Evolutionary conservation across 306 rosid species (phyloP).

Genomic region (Ochetophila trinervis): DNA sequence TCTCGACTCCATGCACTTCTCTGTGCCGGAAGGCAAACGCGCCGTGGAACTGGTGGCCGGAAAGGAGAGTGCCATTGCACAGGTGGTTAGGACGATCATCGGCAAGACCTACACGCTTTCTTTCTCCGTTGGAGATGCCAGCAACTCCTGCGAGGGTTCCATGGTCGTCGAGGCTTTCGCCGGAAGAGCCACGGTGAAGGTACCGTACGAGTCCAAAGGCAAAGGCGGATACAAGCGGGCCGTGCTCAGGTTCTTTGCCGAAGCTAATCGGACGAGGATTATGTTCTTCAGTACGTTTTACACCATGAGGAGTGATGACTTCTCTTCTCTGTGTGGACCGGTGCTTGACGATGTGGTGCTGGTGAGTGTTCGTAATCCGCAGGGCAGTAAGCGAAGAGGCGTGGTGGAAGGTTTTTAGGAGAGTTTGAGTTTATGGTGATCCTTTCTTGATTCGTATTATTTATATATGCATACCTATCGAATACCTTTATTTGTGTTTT

Average conservation of each 20-base stretch:
- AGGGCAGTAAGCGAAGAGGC: not conserved
- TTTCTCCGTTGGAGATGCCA: constrained; percentile 81
- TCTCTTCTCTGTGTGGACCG: constrained; percentile 93
- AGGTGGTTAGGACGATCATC: constrained; percentile 67
- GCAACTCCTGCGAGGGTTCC: constrained; percentile 86
- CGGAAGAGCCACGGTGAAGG: constrained; percentile 61
- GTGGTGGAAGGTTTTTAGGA: not conserved
- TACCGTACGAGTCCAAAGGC: constrained; percentile 85
- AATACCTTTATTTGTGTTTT: too few relatives aligned
- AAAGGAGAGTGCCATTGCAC: constrained; percentile 95
- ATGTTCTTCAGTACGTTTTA: constrained; percentile 86
- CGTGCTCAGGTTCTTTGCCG: constrained; percentile 64
- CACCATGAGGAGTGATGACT: constrained; percentile 88
- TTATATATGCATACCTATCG: too few relatives aligned
- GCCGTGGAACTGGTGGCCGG: constrained; percentile 89
- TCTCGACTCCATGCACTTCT: constrained; percentile 78
- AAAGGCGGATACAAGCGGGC: constrained; percentile 89
- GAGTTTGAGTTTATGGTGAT: not conserved
- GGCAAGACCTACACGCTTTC: constrained; percentile 68
- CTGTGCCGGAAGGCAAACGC: constrained; percentile 69
- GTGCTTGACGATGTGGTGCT: constrained; percentile 84
- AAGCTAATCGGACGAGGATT: constrained; percentile 45
- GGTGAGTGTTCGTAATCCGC: constrained; percentile 58
- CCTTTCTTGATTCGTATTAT: too few relatives aligned
- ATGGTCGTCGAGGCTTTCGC: constrained; percentile 92